Percentiles rank a stretch among this genome's conserved stretches.
phyloP scores from a whole-genome alignment of 2,329 filamentous ascomycete genomes.

The Metarhizium sp. region DNA sequence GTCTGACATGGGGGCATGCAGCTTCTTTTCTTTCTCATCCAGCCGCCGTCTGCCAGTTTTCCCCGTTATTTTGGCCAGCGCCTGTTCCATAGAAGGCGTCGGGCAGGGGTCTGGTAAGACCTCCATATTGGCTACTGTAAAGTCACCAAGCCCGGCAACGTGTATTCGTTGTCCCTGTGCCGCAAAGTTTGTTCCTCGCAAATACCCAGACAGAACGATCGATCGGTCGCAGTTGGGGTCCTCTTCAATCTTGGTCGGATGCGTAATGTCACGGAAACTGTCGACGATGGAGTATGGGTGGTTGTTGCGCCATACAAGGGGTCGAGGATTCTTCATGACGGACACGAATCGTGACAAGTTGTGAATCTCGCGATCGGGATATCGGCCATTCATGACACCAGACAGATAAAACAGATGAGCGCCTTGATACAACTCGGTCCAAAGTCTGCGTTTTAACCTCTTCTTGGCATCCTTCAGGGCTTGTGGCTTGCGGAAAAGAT shows the following conservation, averaged over 20 bases:
- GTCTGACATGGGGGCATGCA: conserved; percentile 97
- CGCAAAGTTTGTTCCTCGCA: conserved; percentile 90
- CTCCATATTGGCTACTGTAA: conserved; percentile 76
- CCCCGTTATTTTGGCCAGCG: conserved; percentile 71
- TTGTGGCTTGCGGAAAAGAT: conserved; percentile 90
- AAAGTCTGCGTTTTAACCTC: conserved; percentile 86
- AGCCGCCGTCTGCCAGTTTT: conserved; percentile 72
- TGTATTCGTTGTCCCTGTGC: conserved; percentile 80
- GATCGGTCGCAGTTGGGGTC: conserved; percentile 85
- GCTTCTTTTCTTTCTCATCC: conserved; percentile 92
- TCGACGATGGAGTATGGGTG: conserved; percentile 93
- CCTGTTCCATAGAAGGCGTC: conserved; percentile 83
- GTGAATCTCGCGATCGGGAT: conserved; percentile 92
- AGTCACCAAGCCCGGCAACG: conserved; percentile 84
- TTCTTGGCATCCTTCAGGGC: conserved; percentile 92
- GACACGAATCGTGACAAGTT: conserved; percentile 92
- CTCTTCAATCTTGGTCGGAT: conserved; percentile 83
- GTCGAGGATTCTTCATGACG: conserved; percentile 97
- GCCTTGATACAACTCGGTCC: conserved; percentile 94
- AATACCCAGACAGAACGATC: conserved; percentile 84
- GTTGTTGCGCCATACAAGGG: conserved; percentile 92
- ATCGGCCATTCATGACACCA: conserved; percentile 91
- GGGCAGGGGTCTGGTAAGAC: conserved; percentile 88
- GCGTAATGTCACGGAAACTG: conserved; percentile 89
- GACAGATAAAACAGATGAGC: conserved; percentile 96